Evolutionary conservation across 2,329 filamentous ascomycete species (phyloP).

Genomic region (Monilinia polystroma): DNA sequence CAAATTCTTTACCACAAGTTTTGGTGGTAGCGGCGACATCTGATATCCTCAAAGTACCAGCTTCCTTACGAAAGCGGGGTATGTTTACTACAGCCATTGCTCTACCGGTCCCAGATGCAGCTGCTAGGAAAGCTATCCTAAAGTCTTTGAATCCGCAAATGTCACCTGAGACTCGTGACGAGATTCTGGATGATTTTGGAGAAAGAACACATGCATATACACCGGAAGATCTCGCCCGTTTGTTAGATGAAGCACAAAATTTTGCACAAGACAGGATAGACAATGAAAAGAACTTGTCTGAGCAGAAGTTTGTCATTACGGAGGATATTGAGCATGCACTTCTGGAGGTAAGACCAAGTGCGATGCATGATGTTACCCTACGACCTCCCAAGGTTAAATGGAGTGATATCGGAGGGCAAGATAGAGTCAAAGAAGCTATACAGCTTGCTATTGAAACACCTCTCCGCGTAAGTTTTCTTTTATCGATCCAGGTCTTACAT

Average conservation of each 20-base stretch:
- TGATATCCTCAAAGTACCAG: conserved; percentile 69
- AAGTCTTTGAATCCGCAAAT: conserved; percentile 50
- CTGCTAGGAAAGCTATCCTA: conserved; percentile 72
- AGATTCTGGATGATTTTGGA: conserved; percentile 59
- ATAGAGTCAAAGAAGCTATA: conserved; percentile 65
- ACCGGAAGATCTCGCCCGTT: conserved; percentile 68
- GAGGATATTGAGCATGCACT: conserved; percentile 66
- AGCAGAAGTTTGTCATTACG: conserved; percentile 34
- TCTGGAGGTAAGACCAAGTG: conserved; percentile 70
- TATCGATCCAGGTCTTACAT: not conserved
- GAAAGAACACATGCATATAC: conserved; percentile 86
- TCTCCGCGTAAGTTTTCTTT: conserved; percentile 32
- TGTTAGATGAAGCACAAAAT: conserved; percentile 56
- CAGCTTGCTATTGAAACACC: conserved; percentile 45
- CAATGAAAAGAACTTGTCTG: not conserved
- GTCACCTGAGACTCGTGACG: conserved; percentile 49
- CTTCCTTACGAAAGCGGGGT: conserved; percentile 62
- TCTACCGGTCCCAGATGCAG: conserved; percentile 72
- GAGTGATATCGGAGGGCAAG: conserved; percentile 85
- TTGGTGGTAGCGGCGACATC: conserved; percentile 75
- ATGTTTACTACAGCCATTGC: conserved; percentile 68
- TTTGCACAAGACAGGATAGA: conserved; percentile 38
- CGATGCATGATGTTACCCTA: conserved; percentile 85
- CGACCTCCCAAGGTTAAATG: conserved; percentile 84
- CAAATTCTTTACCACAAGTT: conserved; percentile 50